Conservation (phyloP, 345 rosid species). For the Gossypium longicalyx region DNA sequence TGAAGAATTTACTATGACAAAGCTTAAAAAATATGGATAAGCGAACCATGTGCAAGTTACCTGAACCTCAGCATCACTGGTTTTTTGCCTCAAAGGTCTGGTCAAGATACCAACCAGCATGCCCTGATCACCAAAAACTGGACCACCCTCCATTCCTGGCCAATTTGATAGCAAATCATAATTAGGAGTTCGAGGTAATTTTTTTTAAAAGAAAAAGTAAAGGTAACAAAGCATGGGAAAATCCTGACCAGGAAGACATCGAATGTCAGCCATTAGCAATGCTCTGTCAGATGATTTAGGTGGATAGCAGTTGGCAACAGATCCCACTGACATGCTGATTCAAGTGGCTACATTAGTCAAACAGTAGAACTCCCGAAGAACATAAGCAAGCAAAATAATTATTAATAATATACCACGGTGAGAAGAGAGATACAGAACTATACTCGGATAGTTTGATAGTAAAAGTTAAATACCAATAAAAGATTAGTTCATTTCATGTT, state of each 20-base stretch:
- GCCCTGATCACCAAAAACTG: slow-evolving; percentile 56
- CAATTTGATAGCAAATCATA: slow-evolving; percentile 15
- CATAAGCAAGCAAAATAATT: slow-evolving; percentile 10
- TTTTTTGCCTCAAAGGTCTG: slow-evolving; percentile 80
- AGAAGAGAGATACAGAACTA: neutral
- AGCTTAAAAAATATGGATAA: slow-evolving; percentile 25
- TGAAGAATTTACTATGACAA: slow-evolving; percentile 45
- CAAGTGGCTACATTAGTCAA: slow-evolving; percentile 23
- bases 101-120: slow-evolving; percentile 66
- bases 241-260: slow-evolving; percentile 86
- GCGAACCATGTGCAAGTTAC: slow-evolving; percentile 40
- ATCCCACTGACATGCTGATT: slow-evolving; percentile 73
- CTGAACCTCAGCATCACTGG: slow-evolving; percentile 86
- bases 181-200: slow-evolving; percentile 19
- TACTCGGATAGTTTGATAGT: neutral
- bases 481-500: neutral
- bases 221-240: slow-evolving; percentile 21
- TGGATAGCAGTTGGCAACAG: slow-evolving; percentile 71
- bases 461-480: neutral
- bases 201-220: slow-evolving; percentile 3
- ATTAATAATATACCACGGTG: neutral
- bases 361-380: slow-evolving; percentile 9
- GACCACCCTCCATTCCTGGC: slow-evolving; percentile 92
- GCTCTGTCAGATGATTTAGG: slow-evolving; percentile 50
- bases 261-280: slow-evolving; percentile 87